These are phyloP conservation scores for Phallus indusiatus DNA, from an alignment of 768 basidiomycete species.

Conservation along the genomic window DNA sequence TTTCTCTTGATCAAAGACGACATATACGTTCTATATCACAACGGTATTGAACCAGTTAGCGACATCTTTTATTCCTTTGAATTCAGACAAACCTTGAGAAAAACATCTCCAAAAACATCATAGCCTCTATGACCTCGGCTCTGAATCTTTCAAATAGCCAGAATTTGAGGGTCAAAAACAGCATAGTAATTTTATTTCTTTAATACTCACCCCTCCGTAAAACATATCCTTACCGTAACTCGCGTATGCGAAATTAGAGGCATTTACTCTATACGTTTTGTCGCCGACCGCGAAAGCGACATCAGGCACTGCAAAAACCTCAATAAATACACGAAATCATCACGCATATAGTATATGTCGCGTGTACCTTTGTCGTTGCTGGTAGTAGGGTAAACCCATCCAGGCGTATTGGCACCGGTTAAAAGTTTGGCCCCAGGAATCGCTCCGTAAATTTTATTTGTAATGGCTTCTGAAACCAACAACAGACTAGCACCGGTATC, in stretches of 20 bases:
- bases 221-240: slow-evolving; percentile 13
- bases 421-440: slow-evolving; percentile 25
- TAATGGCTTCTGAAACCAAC: slow-evolving; percentile 22
- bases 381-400: slow-evolving; percentile 25
- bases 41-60: too few species aligned
- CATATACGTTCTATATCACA: too few species aligned
- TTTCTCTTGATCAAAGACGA: too few species aligned
- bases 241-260: slow-evolving; percentile 15
- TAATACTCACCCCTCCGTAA: slow-evolving; percentile 16
- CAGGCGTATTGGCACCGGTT: slow-evolving; percentile 23
- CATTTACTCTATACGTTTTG: slow-evolving; percentile 20
- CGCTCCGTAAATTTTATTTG: slow-evolving; percentile 23
- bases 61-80: too few species aligned
- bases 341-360: background rate
- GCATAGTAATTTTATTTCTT: background rate
- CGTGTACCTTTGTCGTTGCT: slow-evolving; percentile 2
- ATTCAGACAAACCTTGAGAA: slow-evolving; percentile 16
- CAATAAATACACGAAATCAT: background rate
- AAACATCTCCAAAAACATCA: slow-evolving; percentile 26
- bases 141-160: slow-evolving; percentile 18
- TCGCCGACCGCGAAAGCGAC: slow-evolving; percentile 25
- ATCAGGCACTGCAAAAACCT: slow-evolving; percentile 16
- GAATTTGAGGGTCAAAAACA: background rate
- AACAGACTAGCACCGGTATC: slow-evolving; percentile 27
- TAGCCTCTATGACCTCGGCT: slow-evolving; percentile 21